Evolutionary conservation across 2,329 filamentous ascomycete species (phyloP).

Genomic region (Colletotrichum orchidophilum): DNA sequence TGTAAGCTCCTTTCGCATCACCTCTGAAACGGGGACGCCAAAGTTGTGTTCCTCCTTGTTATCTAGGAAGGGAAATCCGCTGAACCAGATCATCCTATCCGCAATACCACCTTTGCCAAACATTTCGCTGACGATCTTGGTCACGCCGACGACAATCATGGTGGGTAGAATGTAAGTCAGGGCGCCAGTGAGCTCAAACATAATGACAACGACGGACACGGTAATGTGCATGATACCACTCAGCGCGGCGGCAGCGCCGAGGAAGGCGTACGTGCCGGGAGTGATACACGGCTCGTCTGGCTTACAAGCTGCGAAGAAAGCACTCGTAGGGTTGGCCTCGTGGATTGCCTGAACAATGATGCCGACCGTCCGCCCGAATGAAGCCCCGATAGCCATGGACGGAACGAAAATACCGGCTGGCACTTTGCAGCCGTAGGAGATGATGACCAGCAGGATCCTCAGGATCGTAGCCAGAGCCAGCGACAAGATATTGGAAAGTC

Average conservation of each 20-base stretch:
- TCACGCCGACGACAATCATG: constrained; percentile 98
- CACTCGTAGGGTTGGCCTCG: constrained; percentile 81
- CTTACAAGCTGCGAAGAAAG: constrained; percentile 88
- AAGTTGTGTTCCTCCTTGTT: constrained; percentile 98
- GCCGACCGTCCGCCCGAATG: constrained; percentile 92
- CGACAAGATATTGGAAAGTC: constrained; percentile 81
- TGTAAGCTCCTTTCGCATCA: constrained; percentile 83
- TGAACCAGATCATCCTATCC: constrained; percentile 99
- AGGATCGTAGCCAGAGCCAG: constrained; percentile 82
- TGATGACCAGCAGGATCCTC: constrained; percentile 85
- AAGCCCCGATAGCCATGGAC: constrained; percentile 96
- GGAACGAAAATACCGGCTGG: constrained; percentile 98
- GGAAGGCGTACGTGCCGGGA: constrained; percentile 94
- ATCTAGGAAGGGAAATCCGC: constrained; percentile 95
- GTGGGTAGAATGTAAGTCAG: constrained; percentile 96
- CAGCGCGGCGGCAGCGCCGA: constrained; percentile 89
- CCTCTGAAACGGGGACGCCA: constrained; percentile 89
- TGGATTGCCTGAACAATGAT: constrained; percentile 92
- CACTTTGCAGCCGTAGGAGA: constrained; percentile 98
- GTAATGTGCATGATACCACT: constrained; percentile 99
- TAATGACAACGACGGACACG: constrained; percentile 96
- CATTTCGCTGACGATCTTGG: constrained; percentile 89
- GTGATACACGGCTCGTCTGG: constrained; percentile 97
- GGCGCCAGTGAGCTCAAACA: constrained; percentile 99
- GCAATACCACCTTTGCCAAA: constrained; percentile 98